Evolutionary conservation across 2,329 filamentous ascomycete species (phyloP), one percentile per base, ranked within the genome.

Genomic region (Ophiosphaerella herpotricha): DNA sequence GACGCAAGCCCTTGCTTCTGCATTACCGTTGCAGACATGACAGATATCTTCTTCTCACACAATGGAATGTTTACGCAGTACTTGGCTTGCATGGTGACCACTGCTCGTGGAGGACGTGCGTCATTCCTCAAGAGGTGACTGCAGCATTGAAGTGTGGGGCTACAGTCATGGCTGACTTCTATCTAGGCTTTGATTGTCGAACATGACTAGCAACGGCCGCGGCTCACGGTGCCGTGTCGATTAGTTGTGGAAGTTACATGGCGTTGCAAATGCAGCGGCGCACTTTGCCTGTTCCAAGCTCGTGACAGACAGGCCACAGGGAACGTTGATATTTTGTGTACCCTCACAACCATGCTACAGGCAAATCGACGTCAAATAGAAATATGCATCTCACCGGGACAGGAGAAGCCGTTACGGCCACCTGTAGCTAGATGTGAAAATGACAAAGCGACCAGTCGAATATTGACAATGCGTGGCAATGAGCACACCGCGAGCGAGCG

Each of bases 321-420:
- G 47, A 37, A 54, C 50, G 55, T 60, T 57, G 61, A 61, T 67
- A 50, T 47, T 58, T 57, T 58, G 70, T 72, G 68, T 68, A 62
- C 53, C 71, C 48, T 44, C 26, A 55, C 63, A 60, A 67, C 64
- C 55, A 55, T 61, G 48, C 57, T 64, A 63, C 63, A 66, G 60
- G 58, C 60, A 62, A 62, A 63, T 58, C 57, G 49, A 64, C 51
- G 59, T 65, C 68, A 67, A 69, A 66, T 48, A 57, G 57, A 59
- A 45, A 53, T 51, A 55, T 46, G 52, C 53, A 57, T 58, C 43
- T 59, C 48, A 50, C 54, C 47, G 39, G 45, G 52, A 39, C 49
- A 55, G 43, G 46, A 43, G 46, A 40, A 41, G 47, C 38, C 45
- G 35, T 52, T 54, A 57, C 46, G 52, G 44, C 43, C 37, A 46